Evolutionary conservation across 176 grass and related monocot species (phyloP).

Genomic region (Olyra latifolia): DNA sequence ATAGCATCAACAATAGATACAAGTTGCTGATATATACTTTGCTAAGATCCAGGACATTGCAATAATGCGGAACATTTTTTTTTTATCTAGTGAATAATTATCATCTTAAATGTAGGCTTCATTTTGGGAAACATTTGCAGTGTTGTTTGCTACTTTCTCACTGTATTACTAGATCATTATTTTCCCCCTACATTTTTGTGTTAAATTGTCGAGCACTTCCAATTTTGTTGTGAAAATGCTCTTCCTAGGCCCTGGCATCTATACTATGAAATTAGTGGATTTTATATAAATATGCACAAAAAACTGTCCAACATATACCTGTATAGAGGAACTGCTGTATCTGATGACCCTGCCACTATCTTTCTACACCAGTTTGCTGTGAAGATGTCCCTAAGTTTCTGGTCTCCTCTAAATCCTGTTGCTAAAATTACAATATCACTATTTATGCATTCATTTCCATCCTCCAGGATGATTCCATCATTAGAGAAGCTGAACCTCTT

Average conservation of each 20-base stretch:
- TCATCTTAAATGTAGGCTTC: background rate
- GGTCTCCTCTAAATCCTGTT: slow-evolving; percentile 84
- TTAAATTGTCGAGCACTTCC: background rate
- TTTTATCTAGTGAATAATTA: background rate
- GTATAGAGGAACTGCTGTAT: slow-evolving; percentile 62
- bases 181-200: background rate
- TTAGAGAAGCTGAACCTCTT: slow-evolving; percentile 68
- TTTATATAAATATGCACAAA: slow-evolving; percentile 11
- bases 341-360: slow-evolving; percentile 61
- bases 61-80: background rate
- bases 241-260: background rate
- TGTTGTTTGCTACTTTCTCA: slow-evolving; percentile 4
- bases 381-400: slow-evolving; percentile 89
- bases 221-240: background rate
- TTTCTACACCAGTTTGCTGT: slow-evolving; percentile 57
- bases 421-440: slow-evolving; percentile 82
- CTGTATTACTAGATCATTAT: background rate
- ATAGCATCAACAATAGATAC: background rate
- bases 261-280: slow-evolving; percentile 1
- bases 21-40: background rate
- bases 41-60: background rate
- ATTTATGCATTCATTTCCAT: slow-evolving; percentile 46
- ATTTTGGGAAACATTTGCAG: background rate
- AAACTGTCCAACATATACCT: slow-evolving; percentile 39
- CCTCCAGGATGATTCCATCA: slow-evolving; percentile 62